These are phyloP conservation scores for Lactarius akahatsu DNA, from an alignment of 768 basidiomycete genomes.

Conservation along the genomic window DNA sequence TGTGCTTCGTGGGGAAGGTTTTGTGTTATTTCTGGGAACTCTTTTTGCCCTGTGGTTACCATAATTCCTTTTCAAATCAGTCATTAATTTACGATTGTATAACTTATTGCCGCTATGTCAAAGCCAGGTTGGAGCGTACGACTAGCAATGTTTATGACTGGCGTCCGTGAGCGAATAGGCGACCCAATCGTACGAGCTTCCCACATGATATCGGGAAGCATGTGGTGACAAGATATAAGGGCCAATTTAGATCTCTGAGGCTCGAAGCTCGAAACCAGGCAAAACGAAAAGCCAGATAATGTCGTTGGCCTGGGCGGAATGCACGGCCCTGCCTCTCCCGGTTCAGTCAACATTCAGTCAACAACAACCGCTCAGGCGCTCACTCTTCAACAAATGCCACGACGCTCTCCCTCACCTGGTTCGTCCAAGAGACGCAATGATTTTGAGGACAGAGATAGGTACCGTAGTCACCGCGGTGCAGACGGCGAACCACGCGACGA, in stretches of 20 bases:
- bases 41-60: neutral
- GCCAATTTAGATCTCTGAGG: too few relatives aligned
- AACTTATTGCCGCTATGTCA: neutral
- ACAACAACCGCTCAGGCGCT: neutral
- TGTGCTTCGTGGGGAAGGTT: too few relatives aligned
- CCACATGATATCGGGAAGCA: too few relatives aligned
- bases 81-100: neutral
- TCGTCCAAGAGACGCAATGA: constrained; percentile 18
- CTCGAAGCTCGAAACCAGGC: too few relatives aligned
- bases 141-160: neutral
- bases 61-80: neutral
- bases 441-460: constrained; percentile 13
- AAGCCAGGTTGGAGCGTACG: neutral
- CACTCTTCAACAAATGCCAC: constrained; percentile 29
- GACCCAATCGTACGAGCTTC: too few relatives aligned
- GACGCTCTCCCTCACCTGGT: constrained; percentile 22
- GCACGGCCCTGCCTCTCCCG: neutral
- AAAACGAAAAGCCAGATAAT: too few relatives aligned
- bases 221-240: too few relatives aligned
- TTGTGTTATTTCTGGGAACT: neutral
- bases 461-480: constrained; percentile 12
- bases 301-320: neutral
- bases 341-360: neutral
- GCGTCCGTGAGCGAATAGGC: too few relatives aligned
- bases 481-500: constrained; percentile 15